A percentile compares a stretch with the other conserved stretches of the same genome.
Conservation (phyloP, 2,329 filamentous ascomycete species). For the Sarocladiaceae sp. region DNA sequence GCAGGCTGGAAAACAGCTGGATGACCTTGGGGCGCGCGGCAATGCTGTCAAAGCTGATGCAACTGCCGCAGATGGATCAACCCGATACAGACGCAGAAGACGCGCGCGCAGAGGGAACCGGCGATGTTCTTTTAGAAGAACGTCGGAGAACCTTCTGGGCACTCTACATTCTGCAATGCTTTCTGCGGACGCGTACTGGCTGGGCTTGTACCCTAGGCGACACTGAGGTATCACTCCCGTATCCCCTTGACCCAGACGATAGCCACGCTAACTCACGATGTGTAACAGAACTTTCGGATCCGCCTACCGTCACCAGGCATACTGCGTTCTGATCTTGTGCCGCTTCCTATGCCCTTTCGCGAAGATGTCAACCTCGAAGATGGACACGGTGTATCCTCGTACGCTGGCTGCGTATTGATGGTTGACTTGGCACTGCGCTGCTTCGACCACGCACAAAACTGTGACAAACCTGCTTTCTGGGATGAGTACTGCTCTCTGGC, state of each 20-base stretch:
- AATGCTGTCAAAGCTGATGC: constrained; percentile 10
- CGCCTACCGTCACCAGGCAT: not conserved
- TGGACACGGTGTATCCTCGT: constrained; percentile 4
- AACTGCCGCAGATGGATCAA: constrained; percentile 6
- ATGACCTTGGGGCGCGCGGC: constrained; percentile 10
- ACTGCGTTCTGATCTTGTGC: not conserved
- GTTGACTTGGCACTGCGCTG: constrained; percentile 12
- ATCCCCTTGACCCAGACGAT: too few relatives aligned
- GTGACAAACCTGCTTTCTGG: constrained; percentile 11
- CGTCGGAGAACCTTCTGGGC: constrained; percentile 10
- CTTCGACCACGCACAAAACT: constrained; percentile 11
- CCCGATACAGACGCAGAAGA: too few relatives aligned
- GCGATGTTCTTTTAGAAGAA: constrained; percentile 9
- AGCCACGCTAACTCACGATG: not conserved
- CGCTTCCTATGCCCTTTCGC: not conserved
- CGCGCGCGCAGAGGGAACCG: too few relatives aligned
- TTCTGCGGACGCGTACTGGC: constrained; percentile 9
- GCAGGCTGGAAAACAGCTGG: constrained; percentile 12
- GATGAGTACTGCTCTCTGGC: constrained; percentile 11
- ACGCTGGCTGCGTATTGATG: constrained; percentile 13
- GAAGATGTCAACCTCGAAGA: not conserved
- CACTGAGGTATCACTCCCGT: not conserved
- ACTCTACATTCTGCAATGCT: constrained; percentile 10
- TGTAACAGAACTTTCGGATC: constrained; percentile 4
- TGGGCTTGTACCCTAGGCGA: constrained; percentile 8